Evolutionary conservation across 2,329 filamentous ascomycete species (phyloP).

Genomic region (Aspergillus sp.): DNA sequence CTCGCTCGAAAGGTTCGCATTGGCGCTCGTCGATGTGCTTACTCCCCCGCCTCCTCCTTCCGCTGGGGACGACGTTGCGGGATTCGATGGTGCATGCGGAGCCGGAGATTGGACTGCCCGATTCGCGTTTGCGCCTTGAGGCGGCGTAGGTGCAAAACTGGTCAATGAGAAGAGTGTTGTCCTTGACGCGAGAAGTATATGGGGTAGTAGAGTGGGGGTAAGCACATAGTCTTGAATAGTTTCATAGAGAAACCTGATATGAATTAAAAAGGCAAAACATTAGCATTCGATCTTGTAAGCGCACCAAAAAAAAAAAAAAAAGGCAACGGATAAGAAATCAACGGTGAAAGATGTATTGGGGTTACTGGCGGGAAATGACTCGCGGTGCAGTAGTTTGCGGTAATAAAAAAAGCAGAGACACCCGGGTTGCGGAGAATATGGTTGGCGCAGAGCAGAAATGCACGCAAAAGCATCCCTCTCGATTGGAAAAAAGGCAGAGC

Average conservation of each 20-base stretch:
- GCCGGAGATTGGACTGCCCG: slow-evolving; percentile 10
- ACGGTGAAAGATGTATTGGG: slow-evolving; percentile 1
- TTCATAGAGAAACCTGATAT: slow-evolving; percentile 36
- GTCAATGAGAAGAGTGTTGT: slow-evolving; percentile 76
- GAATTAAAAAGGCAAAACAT: slow-evolving; percentile 4
- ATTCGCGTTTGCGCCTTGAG: slow-evolving; percentile 35
- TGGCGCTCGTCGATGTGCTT: not conserved
- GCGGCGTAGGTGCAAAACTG: slow-evolving; percentile 55
- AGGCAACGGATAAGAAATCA: slow-evolving; percentile 1
- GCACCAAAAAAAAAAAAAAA: slow-evolving; percentile 4
- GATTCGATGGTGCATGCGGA: slow-evolving; percentile 16
- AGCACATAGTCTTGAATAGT: slow-evolving; percentile 53
- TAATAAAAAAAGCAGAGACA: no score
- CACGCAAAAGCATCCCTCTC: not conserved
- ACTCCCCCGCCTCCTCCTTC: slow-evolving; percentile 2
- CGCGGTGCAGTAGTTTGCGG: no score
- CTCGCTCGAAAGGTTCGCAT: not conserved
- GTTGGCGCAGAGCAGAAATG: no score
- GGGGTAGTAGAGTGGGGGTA: slow-evolving; percentile 56
- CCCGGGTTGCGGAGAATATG: no score
- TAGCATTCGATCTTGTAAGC: not conserved
- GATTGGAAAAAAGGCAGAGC: not conserved
- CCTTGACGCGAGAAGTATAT: slow-evolving; percentile 54
- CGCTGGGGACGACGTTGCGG: slow-evolving; percentile 10
- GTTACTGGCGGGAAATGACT: no score